Conservation (phyloP, 2,329 filamentous ascomycete genomes). For the Fusarium oxysporum region DNA sequence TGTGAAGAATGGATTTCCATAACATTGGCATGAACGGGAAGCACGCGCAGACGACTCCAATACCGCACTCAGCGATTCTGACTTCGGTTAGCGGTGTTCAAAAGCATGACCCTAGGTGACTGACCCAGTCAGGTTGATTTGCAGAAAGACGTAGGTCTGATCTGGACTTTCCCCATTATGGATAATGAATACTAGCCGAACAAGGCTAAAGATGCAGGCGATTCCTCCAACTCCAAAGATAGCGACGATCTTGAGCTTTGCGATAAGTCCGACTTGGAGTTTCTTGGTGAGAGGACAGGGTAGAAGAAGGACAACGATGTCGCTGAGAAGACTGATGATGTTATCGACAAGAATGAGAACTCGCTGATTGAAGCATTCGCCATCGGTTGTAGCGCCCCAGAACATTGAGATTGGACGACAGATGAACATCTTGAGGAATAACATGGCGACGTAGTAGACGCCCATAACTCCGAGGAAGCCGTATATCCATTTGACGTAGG, state of each 20-base stretch:
- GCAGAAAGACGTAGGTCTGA: conserved; percentile 28
- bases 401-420: conserved; percentile 28
- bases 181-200: conserved; percentile 24
- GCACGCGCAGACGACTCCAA: conserved; percentile 30
- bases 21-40: conserved; percentile 35
- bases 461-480: conserved; percentile 16
- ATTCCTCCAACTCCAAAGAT: conserved; percentile 29
- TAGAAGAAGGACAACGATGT: conserved; percentile 12
- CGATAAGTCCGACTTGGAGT: conserved; percentile 22
- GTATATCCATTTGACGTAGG: conserved; percentile 34
- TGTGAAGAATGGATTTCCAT: conserved; percentile 33
- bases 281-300: conserved; percentile 29
- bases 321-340: conserved; percentile 30
- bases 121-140: conserved; percentile 31
- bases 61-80: conserved; percentile 30
- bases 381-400: conserved; percentile 10
- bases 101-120: fast-evolving
- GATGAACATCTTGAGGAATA: conserved; percentile 28
- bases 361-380: conserved; percentile 29
- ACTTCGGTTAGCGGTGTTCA: background rate
- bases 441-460: conserved; percentile 19
- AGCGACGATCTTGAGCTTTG: conserved; percentile 26
- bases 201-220: conserved; percentile 22
- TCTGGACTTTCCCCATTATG: conserved; percentile 24
- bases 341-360: conserved; percentile 23